Conservation (phyloP, 345 rosid genomes). For the Populus tremula region DNA sequence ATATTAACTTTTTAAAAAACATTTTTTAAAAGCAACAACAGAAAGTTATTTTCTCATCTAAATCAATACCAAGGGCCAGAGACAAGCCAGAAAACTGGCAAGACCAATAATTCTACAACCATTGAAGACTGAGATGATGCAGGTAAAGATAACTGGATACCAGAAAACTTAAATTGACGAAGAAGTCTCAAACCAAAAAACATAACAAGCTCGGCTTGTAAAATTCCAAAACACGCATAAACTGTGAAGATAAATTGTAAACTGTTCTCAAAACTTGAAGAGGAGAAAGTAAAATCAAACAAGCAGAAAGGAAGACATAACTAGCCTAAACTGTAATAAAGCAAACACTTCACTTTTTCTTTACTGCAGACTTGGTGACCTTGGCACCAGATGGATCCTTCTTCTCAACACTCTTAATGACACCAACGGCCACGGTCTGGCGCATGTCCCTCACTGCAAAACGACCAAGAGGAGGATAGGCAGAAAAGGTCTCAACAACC, state of each 20-base stretch:
- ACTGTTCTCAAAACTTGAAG: conserved; percentile 1
- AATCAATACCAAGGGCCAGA: too few species aligned
- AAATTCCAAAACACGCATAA: neutral
- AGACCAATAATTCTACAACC: too few species aligned
- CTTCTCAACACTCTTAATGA: conserved; percentile 38
- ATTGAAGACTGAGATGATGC: neutral
- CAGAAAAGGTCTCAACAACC: conserved; percentile 33
- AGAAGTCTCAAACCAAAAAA: neutral
- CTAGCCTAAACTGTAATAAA: neutral
- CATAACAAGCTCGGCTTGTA: neutral
- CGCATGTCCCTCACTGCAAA: conserved; percentile 42
- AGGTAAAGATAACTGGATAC: neutral
- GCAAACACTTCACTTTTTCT: conserved; percentile 10
- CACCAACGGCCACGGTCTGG: conserved; percentile 37
- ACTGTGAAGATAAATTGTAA: neutral
- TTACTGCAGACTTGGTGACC: conserved; percentile 33
- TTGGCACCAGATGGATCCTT: conserved; percentile 35
- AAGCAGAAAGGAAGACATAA: neutral
- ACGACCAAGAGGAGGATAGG: conserved; percentile 38
- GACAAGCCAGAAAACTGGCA: too few species aligned
- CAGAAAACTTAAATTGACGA: neutral
- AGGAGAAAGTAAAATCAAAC: too few species aligned
- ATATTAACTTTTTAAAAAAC: too few species aligned
- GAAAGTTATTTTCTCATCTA: neutral
- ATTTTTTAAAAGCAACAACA: too few species aligned